Evolutionary conservation across 2,329 filamentous ascomycete genomes (phyloP), one percentile per base, ranked within the genome.

Genomic region (Ophiocordyceps robertsii): DNA sequence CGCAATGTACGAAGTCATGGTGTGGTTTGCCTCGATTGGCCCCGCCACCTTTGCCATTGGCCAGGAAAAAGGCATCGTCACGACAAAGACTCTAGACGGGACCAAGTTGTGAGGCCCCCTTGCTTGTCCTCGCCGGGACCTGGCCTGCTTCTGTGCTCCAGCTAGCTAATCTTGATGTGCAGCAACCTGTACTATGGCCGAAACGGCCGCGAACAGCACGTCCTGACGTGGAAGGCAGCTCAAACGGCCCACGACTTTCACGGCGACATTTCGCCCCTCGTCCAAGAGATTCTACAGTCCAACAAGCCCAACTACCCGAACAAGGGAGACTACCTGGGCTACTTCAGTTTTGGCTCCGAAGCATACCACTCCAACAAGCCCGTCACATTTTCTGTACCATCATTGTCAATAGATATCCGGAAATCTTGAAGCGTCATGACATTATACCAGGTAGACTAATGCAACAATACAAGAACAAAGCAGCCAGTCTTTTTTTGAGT

Each of bases 1-100:
- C 5, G 67, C 73, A 3, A 49, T 51, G 10, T 70, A 66, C 57
- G 73, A 77, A 59, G 61, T 77, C 57, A 76, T 76, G 71, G 64
- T 77, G 31, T 75, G 70, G 71, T 66, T 77, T 46, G 71, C 64
- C 3, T 56, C 59, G 4, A 67, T 68, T 38, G 72, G 72, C 3
- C 14, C 55, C 2, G 56, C 65, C 2, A 65, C 71, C 1, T 63
- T 72, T 46, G 68, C 71, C 24, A 63, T 75, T 46, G 73, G 72
- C 36, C 53, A 58, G 1, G 43, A 48, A 2, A 40, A 53, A 0
- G 61, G 60, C 7, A 46, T 56, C 0, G 45, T 64, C 0, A 50
- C 56, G 3, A 67, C 56, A 0, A 52, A 61, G 44, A 57, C 51
- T 0, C 21, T 75, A 2, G 56, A 67, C 21, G 65, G 62, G 2